Evolutionary conservation across 176 grass and related monocot genomes (phyloP).

Genomic region (Eleusine indica): DNA sequence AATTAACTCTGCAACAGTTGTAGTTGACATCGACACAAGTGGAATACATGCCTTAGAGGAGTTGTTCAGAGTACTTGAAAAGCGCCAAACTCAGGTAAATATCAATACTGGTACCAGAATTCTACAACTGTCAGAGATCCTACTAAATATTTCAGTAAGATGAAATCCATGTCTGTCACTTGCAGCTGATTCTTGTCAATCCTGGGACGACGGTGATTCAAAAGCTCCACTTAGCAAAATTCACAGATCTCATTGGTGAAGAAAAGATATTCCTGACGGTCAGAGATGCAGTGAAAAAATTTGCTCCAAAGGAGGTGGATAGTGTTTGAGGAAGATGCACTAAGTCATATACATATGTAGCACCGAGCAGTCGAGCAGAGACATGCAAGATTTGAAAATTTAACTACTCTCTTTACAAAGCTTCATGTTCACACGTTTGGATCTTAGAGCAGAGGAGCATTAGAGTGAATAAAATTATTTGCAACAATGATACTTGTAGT

Average conservation of each 20-base stretch:
- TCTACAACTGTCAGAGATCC: too few relatives aligned
- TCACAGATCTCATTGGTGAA: constrained; percentile 56
- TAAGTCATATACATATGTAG: neutral
- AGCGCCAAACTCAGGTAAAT: constrained; percentile 68
- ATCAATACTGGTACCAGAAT: neutral
- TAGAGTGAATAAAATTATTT: too few relatives aligned
- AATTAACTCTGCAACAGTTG: constrained; percentile 45
- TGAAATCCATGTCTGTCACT: constrained; percentile 29
- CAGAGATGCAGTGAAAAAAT: constrained; percentile 56
- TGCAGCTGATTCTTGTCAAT: constrained; percentile 74
- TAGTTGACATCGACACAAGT: constrained; percentile 81
- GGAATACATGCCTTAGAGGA: constrained; percentile 75
- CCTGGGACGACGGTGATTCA: constrained; percentile 62
- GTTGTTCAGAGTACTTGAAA: constrained; percentile 56
- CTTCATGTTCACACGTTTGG: too few relatives aligned
- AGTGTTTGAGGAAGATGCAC: constrained; percentile 45
- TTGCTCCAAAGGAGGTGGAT: constrained; percentile 47
- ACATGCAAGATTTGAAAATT: too few relatives aligned
- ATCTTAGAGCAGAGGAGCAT: too few relatives aligned
- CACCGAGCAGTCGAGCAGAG: neutral
- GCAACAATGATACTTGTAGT: too few relatives aligned
- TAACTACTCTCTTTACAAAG: too few relatives aligned
- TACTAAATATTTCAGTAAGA: neutral
- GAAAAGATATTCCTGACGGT: constrained; percentile 80
- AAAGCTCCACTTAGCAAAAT: constrained; percentile 64